Base-by-base conservation (phyloP, 202 grass and related monocot genomes). In the Cymbopogon flexuosus region DNA sequence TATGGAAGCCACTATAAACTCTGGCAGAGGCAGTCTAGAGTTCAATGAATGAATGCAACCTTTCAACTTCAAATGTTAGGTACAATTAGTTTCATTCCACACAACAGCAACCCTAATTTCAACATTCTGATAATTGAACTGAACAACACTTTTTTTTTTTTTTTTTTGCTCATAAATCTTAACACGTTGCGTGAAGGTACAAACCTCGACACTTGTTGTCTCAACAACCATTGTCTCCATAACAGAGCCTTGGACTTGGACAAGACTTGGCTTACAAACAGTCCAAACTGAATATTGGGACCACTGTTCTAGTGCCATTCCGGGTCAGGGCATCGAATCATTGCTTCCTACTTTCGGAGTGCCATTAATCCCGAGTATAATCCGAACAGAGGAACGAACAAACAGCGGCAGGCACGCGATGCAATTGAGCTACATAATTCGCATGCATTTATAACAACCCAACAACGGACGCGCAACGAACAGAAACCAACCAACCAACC, bases 381-480 rank as follows among this genome's bases (percentile, higher is more conserved):
- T n/a, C 45, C 18, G 35, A 78, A 54, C 43, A 82, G 73, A 60
- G 74, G 59, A 59, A 66, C 46, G 73, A 27, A 33, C 31, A 33
- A 59, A 65, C 21, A 83, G 73, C 33, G 59, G 14, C 57, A 72
- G 27, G 40, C 56, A 72, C 19, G 52, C 62, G 65, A 19, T 54
- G 49, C 49, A 19, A n/a, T 57, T 11, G 11, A 19, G 11, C 62
- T 37, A 54, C 15, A 46, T n/a, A 72, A 63, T 43, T 18, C 21
- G 56, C 33, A 49, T 34, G 46, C 37, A 65, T 64, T 78, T 4
- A 66, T 72, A 56, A 57, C 76, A 70, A 46, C 86, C 42, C 19
- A 88, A 66, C 19, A 88, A 66, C 70, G 24, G 70, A 5, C n/a
- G 41, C 9, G 51, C 16, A 88, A 80, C 67, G 13, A 83, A 59